phyloP scores from a whole-genome alignment of 2,329 filamentous ascomycete species.

The Zymoseptoria pseudotritici region DNA sequence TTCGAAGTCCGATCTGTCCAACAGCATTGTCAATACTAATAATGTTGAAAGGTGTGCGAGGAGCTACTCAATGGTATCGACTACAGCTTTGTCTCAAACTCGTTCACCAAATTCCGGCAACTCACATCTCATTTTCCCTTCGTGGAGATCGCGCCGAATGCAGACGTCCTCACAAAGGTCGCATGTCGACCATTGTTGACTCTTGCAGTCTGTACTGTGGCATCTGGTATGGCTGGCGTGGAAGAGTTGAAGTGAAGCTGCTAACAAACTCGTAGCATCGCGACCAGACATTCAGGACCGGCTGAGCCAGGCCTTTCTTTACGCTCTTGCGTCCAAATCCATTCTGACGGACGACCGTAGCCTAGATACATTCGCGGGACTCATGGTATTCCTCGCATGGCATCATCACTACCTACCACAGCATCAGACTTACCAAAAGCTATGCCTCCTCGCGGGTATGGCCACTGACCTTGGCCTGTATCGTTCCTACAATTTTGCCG shows the following conservation, averaged over 20 bases:
- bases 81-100: slow-evolving; percentile 20
- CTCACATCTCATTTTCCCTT: slow-evolving; percentile 20
- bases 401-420: slow-evolving; percentile 22
- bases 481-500: slow-evolving; percentile 3
- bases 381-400: slow-evolving; percentile 21
- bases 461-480: slow-evolving; percentile 24
- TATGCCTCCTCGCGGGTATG: slow-evolving; percentile 22
- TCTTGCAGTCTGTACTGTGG: slow-evolving; percentile 21
- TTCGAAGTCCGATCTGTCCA: neutral
- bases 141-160: slow-evolving; percentile 12
- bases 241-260: neutral
- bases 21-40: neutral
- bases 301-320: slow-evolving; percentile 20
- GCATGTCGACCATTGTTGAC: slow-evolving; percentile 17
- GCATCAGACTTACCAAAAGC: slow-evolving; percentile 19
- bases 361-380: slow-evolving; percentile 21
- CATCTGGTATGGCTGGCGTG: slow-evolving; percentile 4
- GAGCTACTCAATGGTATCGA: slow-evolving; percentile 20
- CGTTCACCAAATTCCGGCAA: slow-evolving; percentile 19
- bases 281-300: slow-evolving; percentile 15
- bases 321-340: slow-evolving; percentile 18
- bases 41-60: slow-evolving; percentile 10
- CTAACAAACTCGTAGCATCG: slow-evolving; percentile 1
- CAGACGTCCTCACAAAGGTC: slow-evolving; percentile 15
- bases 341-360: slow-evolving; percentile 19